Evolutionary conservation across 148 eudicot species (phyloP), one percentile per base, ranked within the genome.

Genomic region (Heliamphora exappendiculata): DNA sequence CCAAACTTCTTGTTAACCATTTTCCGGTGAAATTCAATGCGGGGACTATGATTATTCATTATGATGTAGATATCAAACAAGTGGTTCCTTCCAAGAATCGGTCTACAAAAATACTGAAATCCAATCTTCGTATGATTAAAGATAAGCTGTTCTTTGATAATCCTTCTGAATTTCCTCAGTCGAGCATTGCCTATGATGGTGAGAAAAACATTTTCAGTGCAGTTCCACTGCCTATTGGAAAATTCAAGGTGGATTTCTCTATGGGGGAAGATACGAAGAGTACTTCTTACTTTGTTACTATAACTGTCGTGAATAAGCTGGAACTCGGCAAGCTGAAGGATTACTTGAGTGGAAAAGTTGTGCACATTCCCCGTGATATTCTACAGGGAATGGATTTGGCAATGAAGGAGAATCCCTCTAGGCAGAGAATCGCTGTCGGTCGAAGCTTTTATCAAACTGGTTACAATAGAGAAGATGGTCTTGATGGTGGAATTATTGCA

Each of bases 371-470:
- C 37, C 92, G 97, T 49, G 89, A 90, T 51, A 81, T 87, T 28
- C 76, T 92, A 44, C 97, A 92, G 45, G 92, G 85, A 20, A 76
- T 90, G 87, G 94, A 88, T 80, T 70, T 92, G 73, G 88, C 90
- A 29, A 85, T 92, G 92, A 92, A 92, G 81, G 97, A 90, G 65
- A 84, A 90, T 77, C 93, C 87, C 3, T 73, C 87, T 39, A 83
- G 81, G 84, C 45, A 49, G 41, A 72, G 86, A 78, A 74, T 90
- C 10, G 29, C 73, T 31, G n/a, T 26, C 49, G 53, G 91, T 71
- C 78, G 84, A 70, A 77, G 81, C 73, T 87, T 87, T 72, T 88
- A 85, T 63, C 78, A 84, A 2, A 50, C 5, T 1, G 51, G 79
- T 7, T 58, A 13, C 60, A 41, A 54, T 19, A 65, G 66, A 17